Base-by-base conservation (phyloP, 2,329 filamentous ascomycete genomes). In the Paramyrothecium roridum region DNA sequence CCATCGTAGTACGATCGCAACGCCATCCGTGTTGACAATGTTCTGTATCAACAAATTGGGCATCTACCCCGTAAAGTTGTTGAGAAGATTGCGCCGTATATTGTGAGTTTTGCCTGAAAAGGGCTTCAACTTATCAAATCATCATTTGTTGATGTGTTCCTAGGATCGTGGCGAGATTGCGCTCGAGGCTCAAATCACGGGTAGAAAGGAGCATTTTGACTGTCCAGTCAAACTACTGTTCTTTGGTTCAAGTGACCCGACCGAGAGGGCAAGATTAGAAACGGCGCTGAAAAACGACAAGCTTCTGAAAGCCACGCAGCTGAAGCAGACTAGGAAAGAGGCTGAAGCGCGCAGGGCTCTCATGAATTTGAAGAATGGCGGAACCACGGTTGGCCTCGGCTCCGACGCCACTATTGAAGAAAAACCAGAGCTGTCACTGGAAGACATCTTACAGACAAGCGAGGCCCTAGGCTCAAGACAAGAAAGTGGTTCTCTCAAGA, bases 1-100 rank as follows among this genome's bases (percentile, higher is more conserved):
- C 48, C 4, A 22, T n/a, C n/a, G n/a, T 30, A 76, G 61, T 90
- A 88, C 65, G 90, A 95, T 66, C 59, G 62, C 7, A 95, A 95
- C 71, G 91, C 91, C 0, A 91, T 96, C 55, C 83, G 85, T 6
- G 83, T 96, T 1, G 80, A 89, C 63, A 96, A 95, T 68, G 89
- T 93, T 16, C 81, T 89, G 65, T 82, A 84, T 17, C 69, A 71
- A 8, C 91, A 96, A 64, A 90, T 96, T 62, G 91, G 91, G 1
- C 91, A 96, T 70, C 77, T 96, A 45, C 88, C 89, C 8, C 78
- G 84, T 13, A 77, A 73, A 1, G 66, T 91, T 21, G 90, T 86
- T 1, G 74, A 78, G n/a, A 93, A 89, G 69, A 73, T 96, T 53
- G 85, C 90, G 0, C 82, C 80, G 2, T 91, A 90, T 66, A 79